Base-by-base conservation (phyloP, 495 filamentous ascomycete species). In the Tuber magnatum region DNA sequence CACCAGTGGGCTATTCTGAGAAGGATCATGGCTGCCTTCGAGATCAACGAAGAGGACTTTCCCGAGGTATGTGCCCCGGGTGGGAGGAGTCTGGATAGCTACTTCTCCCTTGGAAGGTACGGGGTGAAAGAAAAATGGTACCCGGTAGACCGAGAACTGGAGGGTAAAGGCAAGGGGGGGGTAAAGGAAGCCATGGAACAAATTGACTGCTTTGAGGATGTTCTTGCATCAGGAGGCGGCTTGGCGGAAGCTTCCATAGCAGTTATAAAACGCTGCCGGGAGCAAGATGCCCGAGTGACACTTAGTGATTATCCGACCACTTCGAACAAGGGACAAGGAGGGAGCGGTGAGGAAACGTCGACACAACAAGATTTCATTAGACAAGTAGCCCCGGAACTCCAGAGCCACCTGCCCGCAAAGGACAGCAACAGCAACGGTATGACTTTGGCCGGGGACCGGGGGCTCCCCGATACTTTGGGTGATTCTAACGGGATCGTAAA, bases 1-100 rank as follows among this genome's bases (percentile, higher is more conserved):
- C 77, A 79, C 38, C 77, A 79, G 35, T 79, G 76, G 76, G 72
- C 76, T 12, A 73, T 75, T n/a, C 16, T 79, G n/a, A 79, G 71
- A 40, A 41, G 46, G n/a, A 75, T 79, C 43, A 79, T 79, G 40
- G 70, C 40, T 12, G 70, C 32, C n/a, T 79, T 78, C 28, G 76
- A 79, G 40, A 48, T 44, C 12, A 71, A 42, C 20, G 73, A 75
- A 44, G 72, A 79, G 24, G 71, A 46, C 32, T 79, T 79, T 32
- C 77, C 77, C 1, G 72, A 75, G 39, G 72, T 79, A 9, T 69
- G 70, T 16, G 77, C 77, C 24, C 77, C 77, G 46, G 76, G 70
- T 61, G 72, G 76, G 9, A 75, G 46, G 61, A 75, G 40, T 68
- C 68, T 79, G 12, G 46, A 69, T 24, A 65, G 69, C 41, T 79